Evolutionary conservation across 2,329 filamentous ascomycete species (phyloP).

Genomic region (Nakataea oryzae): DNA sequence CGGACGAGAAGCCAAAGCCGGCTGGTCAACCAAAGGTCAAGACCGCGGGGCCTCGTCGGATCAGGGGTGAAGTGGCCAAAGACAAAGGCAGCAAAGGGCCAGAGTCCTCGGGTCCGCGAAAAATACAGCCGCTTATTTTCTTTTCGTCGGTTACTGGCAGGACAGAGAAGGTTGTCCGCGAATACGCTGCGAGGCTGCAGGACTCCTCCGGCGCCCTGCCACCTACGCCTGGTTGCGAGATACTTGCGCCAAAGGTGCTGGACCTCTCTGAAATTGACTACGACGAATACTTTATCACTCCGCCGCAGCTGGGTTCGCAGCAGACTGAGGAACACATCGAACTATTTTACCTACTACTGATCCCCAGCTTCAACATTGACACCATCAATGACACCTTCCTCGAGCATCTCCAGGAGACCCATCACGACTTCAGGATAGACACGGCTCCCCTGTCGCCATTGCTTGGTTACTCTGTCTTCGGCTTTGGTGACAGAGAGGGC

Average conservation of each 20-base stretch:
- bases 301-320: constrained; percentile 46
- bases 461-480: constrained; percentile 86
- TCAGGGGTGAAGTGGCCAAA: constrained; percentile 29
- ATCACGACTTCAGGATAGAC: constrained; percentile 94
- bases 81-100: constrained; percentile 17
- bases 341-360: constrained; percentile 72
- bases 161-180: constrained; percentile 63
- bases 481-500: constrained; percentile 80
- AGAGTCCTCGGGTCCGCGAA: constrained; percentile 13
- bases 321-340: constrained; percentile 27
- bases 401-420: constrained; percentile 80
- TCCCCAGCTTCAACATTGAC: constrained; percentile 94
- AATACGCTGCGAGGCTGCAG: constrained; percentile 47
- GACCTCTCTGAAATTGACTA: constrained; percentile 83
- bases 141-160: constrained; percentile 82
- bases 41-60: constrained; percentile 32
- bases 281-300: constrained; percentile 81
- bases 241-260: constrained; percentile 51
- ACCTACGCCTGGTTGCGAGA: constrained; percentile 22
- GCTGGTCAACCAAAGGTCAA: constrained; percentile 12
- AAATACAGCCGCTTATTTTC: constrained; percentile 69
- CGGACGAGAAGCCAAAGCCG: constrained; percentile 6
- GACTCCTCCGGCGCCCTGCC: constrained; percentile 39
- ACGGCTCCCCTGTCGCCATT: constrained; percentile 69
- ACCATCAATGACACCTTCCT: constrained; percentile 82